Evolutionary conservation across 441 rosid species (phyloP).

Genomic region (Gossypium gossypioides): DNA sequence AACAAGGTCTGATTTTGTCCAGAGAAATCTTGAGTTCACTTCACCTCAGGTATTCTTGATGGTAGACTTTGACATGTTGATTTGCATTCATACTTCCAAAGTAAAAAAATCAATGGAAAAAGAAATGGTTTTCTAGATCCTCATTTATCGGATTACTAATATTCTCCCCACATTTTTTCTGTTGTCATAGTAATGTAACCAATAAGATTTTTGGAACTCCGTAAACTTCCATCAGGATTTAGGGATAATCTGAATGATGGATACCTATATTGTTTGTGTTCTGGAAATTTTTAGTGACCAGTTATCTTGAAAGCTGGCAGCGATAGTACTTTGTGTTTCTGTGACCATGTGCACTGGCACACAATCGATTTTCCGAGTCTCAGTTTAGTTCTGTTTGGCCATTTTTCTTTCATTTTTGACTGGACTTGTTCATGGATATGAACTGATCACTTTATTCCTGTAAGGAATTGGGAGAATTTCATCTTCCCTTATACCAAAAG

Average conservation of each 20-base stretch:
- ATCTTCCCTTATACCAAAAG: background rate
- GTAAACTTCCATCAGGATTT: background rate
- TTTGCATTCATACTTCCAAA: slow-evolving; percentile 14
- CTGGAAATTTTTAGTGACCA: background rate
- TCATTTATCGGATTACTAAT: background rate
- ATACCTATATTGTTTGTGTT: background rate
- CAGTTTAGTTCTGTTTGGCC: background rate
- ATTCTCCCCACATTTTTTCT: background rate
- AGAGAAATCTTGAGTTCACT: slow-evolving; percentile 27
- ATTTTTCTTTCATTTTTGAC: background rate
- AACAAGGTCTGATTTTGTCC: slow-evolving; percentile 24
- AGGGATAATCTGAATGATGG: background rate
- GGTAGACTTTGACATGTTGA: background rate
- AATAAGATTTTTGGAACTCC: background rate
- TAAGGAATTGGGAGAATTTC: background rate
- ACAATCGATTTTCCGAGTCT: background rate
- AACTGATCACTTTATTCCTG: background rate
- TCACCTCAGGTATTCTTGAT: slow-evolving; percentile 42
- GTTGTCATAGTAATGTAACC: background rate
- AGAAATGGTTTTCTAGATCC: background rate
- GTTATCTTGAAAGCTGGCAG: background rate
- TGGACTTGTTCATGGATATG: background rate
- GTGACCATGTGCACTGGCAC: background rate
- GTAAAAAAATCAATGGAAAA: background rate
- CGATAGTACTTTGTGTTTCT: background rate